Evolutionary conservation across 371 early-diverging fungal genomes (phyloP).

Genomic region (Mucor piriformis): DNA sequence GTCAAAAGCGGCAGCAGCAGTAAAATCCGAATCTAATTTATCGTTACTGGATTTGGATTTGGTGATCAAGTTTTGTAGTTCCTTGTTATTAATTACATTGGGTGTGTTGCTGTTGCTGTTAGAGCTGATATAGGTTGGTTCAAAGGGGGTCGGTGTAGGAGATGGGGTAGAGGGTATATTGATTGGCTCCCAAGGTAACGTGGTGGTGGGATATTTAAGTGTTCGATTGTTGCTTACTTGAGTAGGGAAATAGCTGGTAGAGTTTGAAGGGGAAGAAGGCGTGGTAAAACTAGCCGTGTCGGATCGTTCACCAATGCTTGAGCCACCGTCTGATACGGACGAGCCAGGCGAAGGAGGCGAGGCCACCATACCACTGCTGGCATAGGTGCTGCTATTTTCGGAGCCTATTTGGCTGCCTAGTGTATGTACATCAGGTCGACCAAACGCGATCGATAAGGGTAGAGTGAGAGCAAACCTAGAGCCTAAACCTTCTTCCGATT

Average conservation of each 20-base stretch:
- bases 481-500: slow-evolving; percentile 56
- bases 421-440: neutral
- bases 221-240: neutral
- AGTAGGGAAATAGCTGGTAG: neutral
- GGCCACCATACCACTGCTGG: slow-evolving; percentile 20
- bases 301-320: slow-evolving; percentile 20
- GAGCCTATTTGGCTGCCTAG: neutral
- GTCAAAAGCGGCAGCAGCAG: neutral
- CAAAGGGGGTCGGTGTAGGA: neutral
- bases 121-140: neutral
- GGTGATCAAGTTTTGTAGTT: slow-evolving; percentile 4
- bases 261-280: slow-evolving; percentile 8
- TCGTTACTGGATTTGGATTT: neutral
- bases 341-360: slow-evolving; percentile 44
- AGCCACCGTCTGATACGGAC: slow-evolving; percentile 33
- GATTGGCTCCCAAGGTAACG: neutral
- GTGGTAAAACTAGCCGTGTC: neutral
- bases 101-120: neutral
- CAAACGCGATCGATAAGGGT: slow-evolving; percentile 44
- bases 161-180: slow-evolving; percentile 12
- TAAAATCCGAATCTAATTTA: neutral
- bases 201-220: neutral
- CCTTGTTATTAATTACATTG: slow-evolving; percentile 8
- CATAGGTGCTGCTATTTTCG: slow-evolving; percentile 7
- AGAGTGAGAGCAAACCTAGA: slow-evolving; percentile 62